Base-by-base conservation (phyloP, 768 basidiomycete genomes). In the Leccinum imitatum region DNA sequence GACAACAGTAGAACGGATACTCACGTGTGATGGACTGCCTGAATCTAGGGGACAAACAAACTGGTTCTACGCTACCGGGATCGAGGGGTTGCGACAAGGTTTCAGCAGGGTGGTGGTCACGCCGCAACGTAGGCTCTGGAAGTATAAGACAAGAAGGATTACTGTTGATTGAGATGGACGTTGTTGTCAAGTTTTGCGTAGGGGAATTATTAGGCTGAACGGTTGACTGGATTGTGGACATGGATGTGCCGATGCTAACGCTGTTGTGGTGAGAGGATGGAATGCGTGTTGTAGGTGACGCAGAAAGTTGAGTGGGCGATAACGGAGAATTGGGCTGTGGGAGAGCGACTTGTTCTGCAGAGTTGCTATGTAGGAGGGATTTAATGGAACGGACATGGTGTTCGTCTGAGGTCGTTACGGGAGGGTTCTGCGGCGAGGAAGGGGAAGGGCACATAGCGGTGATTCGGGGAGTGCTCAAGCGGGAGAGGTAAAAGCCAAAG, bases 1-100 rank as follows among this genome's bases (percentile, higher is more conserved):
- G 4, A 15, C 0, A 6, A 19, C 9, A 10, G 19, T 31, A 33
- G 27, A 47, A 47, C 19, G 47, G 19, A 31, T n/a, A 50, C 71
- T 50, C 50, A 74, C 71, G 63, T 71, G 67, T 69, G 62, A 70
- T 64, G 65, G 61, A 61, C 30, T 59, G 65, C 52, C 62, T 56
- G 52, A 41, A 54, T 44, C 59, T 61, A 6, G 41, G 27, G 15
- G 61, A 47, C 23, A 57, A 56, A 56, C 57, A 55, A 21, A 33
- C 31, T 17, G 58, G 27, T 19, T 61, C 56, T 63, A 60, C 61
- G 21, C 53, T 64, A 62, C 62, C 60, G 44, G 62, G 63, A 47
- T 64, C 53, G 21, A 56, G 48, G 5, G 58, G 52, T n/a, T 59
- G 55, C n/a, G 64, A 62, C 19, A 58, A 56, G 23, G 60, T n/a